Evolutionary conservation across 495 filamentous ascomycete genomes (phyloP).

Genomic region (Aspergillus carlsbadensis): DNA sequence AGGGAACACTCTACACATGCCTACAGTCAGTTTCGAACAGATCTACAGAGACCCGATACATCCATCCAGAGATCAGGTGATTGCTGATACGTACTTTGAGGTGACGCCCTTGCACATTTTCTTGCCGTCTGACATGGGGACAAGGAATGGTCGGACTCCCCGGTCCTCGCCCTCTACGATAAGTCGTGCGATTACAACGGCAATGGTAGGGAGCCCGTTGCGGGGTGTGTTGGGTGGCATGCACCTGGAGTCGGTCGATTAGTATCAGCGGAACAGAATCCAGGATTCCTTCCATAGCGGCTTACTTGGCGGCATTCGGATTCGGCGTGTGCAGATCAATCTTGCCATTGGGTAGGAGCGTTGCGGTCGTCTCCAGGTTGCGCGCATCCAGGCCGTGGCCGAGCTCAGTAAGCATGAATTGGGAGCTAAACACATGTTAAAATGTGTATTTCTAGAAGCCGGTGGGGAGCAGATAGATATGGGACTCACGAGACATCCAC

Average conservation of each 20-base stretch:
- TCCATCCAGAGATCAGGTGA: no score
- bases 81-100: conserved; percentile 16
- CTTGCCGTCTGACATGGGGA: conserved; percentile 26
- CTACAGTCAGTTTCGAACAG: neutral
- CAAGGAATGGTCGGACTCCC: conserved; percentile 35
- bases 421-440: no score
- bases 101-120: conserved; percentile 34
- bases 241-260: conserved; percentile 16
- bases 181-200: conserved; percentile 35
- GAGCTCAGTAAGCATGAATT: conserved; percentile 38
- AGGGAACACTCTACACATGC: conserved; percentile 20
- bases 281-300: conserved; percentile 13
- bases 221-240: conserved; percentile 36
- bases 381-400: conserved; percentile 38
- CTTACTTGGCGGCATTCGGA: conserved; percentile 14
- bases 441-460: no score
- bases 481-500: conserved; percentile 30
- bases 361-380: conserved; percentile 39
- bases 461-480: no score
- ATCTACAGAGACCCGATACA: no score
- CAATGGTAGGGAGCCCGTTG: conserved; percentile 26
- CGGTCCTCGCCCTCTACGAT: conserved; percentile 26
- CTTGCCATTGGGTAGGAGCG: conserved; percentile 26
- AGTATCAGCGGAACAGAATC: neutral
- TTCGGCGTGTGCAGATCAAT: conserved; percentile 34